A percentile compares a stretch with the other conserved stretches of the same genome.
These are phyloP conservation scores for Grammothele lineata DNA, from an alignment of 768 basidiomycete species.

Conservation along the genomic window DNA sequence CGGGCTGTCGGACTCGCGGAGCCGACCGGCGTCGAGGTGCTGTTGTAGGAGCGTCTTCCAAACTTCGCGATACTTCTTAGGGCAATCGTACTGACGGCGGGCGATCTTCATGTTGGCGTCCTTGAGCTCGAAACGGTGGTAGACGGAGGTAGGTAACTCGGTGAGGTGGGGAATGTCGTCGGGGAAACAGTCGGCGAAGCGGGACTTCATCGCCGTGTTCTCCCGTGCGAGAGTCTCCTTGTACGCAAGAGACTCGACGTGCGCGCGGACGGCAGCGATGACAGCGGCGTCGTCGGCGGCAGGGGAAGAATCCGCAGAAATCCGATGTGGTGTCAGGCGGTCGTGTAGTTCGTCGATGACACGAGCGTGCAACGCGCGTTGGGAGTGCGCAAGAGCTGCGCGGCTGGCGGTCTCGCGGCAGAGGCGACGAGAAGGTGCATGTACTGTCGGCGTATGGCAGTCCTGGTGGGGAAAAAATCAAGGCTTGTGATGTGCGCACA, in stretches of 20 bases:
- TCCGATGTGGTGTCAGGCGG: not conserved
- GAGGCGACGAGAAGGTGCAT: constrained; percentile 11
- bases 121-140: constrained; percentile 14
- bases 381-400: too few relatives aligned
- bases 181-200: constrained; percentile 16
- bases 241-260: not conserved
- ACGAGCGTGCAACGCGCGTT: not conserved
- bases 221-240: not conserved
- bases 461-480: too few relatives aligned
- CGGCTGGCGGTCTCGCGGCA: too few relatives aligned
- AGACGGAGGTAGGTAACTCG: constrained; percentile 12
- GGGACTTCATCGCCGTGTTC: not conserved
- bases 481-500: too few relatives aligned
- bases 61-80: constrained; percentile 1
- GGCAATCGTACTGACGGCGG: not conserved
- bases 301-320: not conserved
- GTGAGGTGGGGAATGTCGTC: constrained; percentile 18
- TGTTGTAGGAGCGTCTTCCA: constrained; percentile 1
- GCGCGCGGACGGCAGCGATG: not conserved
- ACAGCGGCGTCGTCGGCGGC: not conserved
- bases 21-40: constrained; percentile 43
- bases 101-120: constrained; percentile 3
- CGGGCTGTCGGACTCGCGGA: too few relatives aligned
- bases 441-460: not conserved
- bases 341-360: not conserved